These are phyloP conservation scores for Helichrysum umbraculigerum DNA, from an alignment of 129 eudicot genomes.

Conservation along the genomic window DNA sequence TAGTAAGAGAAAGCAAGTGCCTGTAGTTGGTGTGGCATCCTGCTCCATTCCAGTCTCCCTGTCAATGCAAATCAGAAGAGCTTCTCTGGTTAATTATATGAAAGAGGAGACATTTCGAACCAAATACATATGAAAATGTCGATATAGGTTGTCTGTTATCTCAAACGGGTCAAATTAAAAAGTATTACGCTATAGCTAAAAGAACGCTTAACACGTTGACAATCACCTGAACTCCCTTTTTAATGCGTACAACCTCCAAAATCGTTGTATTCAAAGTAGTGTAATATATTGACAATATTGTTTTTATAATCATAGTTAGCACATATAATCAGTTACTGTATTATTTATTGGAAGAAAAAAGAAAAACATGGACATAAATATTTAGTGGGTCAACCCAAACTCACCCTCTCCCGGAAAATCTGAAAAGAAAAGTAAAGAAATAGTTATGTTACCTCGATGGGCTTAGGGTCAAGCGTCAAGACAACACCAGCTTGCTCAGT, in stretches of 20 bases:
- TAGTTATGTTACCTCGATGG: conserved; percentile 60
- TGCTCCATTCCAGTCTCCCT: conserved; percentile 99
- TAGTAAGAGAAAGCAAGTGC: conserved; percentile 31
- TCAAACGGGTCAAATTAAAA: too few relatives aligned
- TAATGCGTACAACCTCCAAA: neutral
- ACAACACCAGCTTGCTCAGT: conserved; percentile 99
- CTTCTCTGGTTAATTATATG: neutral
- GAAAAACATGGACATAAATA: too few relatives aligned
- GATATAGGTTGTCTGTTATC: neutral
- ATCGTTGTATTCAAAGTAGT: neutral
- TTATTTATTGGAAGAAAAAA: too few relatives aligned
- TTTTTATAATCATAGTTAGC: neutral
- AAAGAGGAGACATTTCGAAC: neutral
- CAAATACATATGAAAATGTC: neutral
- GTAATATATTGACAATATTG: neutral
- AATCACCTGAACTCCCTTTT: neutral
- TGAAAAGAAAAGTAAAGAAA: neutral
- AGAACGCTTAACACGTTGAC: neutral
- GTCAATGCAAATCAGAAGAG: conserved; percentile 16
- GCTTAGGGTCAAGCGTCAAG: conserved; percentile 95
- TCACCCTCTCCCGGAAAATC: neutral
- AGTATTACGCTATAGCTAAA: too few relatives aligned
- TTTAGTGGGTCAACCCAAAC: too few relatives aligned
- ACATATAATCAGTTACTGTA: neutral
- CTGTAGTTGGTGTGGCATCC: conserved; percentile 98